Evolutionary conservation across 305 asterid genomes (phyloP), one percentile per base, ranked within the genome.

Genomic region (Fraxinus greggii): DNA sequence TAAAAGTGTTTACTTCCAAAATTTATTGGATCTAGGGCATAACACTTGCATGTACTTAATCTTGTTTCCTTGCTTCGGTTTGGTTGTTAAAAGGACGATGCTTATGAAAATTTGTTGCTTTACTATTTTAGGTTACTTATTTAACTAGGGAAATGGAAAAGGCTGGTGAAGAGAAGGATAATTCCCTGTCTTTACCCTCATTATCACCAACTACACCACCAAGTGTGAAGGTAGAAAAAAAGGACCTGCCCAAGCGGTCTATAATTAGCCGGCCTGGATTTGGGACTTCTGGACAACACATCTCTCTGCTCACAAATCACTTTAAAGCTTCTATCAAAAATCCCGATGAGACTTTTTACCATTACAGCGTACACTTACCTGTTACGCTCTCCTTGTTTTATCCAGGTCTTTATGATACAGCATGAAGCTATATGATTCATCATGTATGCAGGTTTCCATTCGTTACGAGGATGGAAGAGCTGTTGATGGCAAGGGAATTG

Each of bases 291-390:
- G 99, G 98, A 45, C 81, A 80, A 77, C 88, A 32, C 29, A 88
- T 96, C 82, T 74, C 89, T 38, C 87, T 96, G 92, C 93, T 89
- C 13, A 76, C 97, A 42, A 94, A 96, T 87, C 92, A 90, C 89
- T 92, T 93, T 85, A 90, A 86, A 88, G 98, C 93, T 89, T 89
- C 93, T 48, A 54, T 94, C 80, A 86, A 69, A 74, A 86, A 82
- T 88, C 92, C 90, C 3, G 88, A 91, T 77, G 91, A 88, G 83
- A 78, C 72, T 5, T 93, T 96, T 86, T 91, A 89, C 86, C 98
- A 90, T 31, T 96, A 94, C 89, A 90, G 80, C 28, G 98, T 94
- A 79, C 77, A 83, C 36, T 80, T 42, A 63, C 78, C 45, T 38
- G 40, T 29, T 78, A 31, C 45, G 21, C 54, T 24, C 78, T 40